These are phyloP conservation scores for Leptoxyphium fumago DNA, from an alignment of 2,329 filamentous ascomycete species.

Conservation along the genomic window DNA sequence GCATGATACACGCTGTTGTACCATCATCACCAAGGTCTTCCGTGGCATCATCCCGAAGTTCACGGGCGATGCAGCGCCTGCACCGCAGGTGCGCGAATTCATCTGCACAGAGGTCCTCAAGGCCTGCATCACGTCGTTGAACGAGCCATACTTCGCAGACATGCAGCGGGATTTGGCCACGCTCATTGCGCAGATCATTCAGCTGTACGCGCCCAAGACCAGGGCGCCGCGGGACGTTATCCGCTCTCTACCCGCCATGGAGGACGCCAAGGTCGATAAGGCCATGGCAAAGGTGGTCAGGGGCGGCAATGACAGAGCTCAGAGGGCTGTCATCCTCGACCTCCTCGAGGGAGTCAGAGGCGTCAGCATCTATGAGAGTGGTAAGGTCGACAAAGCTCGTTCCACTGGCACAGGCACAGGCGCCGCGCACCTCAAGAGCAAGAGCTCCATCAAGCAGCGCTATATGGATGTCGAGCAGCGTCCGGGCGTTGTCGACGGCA, in stretches of 20 bases:
- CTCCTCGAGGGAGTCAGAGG: constrained; percentile 76
- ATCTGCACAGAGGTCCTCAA: constrained; percentile 80
- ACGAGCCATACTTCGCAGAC: constrained; percentile 94
- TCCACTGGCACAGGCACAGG: neutral
- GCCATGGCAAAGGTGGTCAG: constrained; percentile 25
- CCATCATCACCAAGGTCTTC: constrained; percentile 73
- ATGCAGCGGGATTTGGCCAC: constrained; percentile 82
- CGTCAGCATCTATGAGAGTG: constrained; percentile 84
- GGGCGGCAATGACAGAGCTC: constrained; percentile 47
- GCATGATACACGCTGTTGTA: constrained; percentile 77
- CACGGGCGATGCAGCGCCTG: constrained; percentile 27
- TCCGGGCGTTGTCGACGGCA: constrained; percentile 23
- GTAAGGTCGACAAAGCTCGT: constrained; percentile 45
- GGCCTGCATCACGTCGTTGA: constrained; percentile 76
- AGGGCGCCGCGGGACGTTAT: constrained; percentile 60
- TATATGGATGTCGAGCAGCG: constrained; percentile 28
- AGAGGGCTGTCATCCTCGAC: constrained; percentile 69
- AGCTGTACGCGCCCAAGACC: constrained; percentile 56
- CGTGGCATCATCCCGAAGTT: constrained; percentile 76
- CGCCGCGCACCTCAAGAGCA: neutral
- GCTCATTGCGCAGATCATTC: constrained; percentile 73
- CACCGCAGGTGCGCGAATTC: constrained; percentile 65
- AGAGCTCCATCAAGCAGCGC: constrained; percentile 16
- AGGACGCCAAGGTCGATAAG: constrained; percentile 48
- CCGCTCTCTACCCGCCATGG: constrained; percentile 65